phyloP scores from a whole-genome alignment of 345 rosid genomes.

The Linum usitatissimum region DNA sequence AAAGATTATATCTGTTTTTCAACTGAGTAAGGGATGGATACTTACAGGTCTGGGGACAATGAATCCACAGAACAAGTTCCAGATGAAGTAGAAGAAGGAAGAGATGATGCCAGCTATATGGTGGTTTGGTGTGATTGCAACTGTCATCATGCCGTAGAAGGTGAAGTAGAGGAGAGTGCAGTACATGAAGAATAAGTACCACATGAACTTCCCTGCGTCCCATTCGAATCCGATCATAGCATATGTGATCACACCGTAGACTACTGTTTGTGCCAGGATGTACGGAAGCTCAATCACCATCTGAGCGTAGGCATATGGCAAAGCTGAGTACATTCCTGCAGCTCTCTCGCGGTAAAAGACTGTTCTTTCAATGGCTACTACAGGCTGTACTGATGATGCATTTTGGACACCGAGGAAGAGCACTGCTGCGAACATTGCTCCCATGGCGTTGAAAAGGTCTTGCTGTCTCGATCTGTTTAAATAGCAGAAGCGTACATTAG shows the following conservation, averaged over 20 bases:
- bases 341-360: constrained; percentile 2
- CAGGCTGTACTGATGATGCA: constrained; percentile 3
- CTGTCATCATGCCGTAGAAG: constrained; percentile 5
- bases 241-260: background rate
- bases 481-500: background rate
- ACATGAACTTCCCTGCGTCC: background rate
- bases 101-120: constrained; percentile 1
- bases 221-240: constrained; percentile 4
- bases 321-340: background rate
- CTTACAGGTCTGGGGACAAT: constrained; percentile 5
- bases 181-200: background rate
- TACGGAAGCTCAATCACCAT: background rate
- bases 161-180: constrained; percentile 1
- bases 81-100: background rate
- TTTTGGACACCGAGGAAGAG: background rate
- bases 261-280: background rate
- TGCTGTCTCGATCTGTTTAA: background rate
- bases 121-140: background rate
- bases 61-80: background rate
- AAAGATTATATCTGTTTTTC: background rate
- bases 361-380: constrained; percentile 5
- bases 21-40: background rate
- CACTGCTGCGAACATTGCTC: background rate
- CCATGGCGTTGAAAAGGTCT: constrained; percentile 3
- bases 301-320: constrained; percentile 1